Percentiles rank a stretch among this genome's conserved stretches.
Conservation (phyloP, 208 protist species). For the Angomonas ambiguus region DNA sequence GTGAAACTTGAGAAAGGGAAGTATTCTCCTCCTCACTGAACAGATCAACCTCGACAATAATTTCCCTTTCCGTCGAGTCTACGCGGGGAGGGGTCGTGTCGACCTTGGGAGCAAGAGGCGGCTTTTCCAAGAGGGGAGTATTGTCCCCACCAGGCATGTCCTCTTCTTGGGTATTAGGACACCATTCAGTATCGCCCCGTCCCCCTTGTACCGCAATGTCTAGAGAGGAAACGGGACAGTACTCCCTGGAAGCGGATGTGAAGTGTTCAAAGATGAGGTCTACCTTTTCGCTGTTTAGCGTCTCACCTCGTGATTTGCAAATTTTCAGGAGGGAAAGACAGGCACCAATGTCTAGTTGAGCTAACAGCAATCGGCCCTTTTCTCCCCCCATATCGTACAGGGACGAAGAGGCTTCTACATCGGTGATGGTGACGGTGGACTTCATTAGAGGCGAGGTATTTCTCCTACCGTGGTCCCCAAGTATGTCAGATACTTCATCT, state of each 20-base stretch:
- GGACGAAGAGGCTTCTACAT: background rate
- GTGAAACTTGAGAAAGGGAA: background rate
- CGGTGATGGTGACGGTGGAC: background rate
- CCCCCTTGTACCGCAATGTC: no score
- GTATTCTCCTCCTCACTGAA: background rate
- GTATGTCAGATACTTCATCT: constrained; percentile 2
- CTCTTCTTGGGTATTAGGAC: no score
- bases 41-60: background rate
- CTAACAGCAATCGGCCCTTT: background rate
- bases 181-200: no score
- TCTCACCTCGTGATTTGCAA: background rate
- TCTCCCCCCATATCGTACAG: background rate
- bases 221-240: background rate
- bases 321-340: background rate
- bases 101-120: background rate
- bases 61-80: background rate
- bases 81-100: background rate
- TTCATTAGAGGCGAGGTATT: background rate
- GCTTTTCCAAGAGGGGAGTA: background rate
- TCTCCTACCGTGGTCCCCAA: background rate
- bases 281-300: background rate
- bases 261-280: background rate
- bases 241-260: background rate
- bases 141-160: background rate
- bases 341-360: background rate